Conservation (phyloP, 305 asterid species). For the Rubia balearica region DNA sequence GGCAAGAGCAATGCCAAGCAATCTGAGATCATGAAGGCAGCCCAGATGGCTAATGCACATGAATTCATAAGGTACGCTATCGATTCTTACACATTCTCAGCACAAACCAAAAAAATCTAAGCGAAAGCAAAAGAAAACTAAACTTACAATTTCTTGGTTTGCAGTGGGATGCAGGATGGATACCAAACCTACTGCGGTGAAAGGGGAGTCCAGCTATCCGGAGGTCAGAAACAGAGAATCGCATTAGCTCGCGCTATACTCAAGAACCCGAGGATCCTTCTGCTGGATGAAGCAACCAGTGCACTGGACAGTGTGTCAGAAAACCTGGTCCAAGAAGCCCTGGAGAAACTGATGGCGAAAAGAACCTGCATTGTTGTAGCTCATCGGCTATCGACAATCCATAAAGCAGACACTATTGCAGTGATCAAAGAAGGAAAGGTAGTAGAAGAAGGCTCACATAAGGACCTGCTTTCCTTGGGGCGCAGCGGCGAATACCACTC, state of each 20-base stretch:
- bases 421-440: constrained; percentile 66
- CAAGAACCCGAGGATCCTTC: constrained; percentile 55
- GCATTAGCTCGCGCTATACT: constrained; percentile 73
- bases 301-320: constrained; percentile 73
- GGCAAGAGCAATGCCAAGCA: constrained; percentile 49
- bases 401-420: constrained; percentile 60
- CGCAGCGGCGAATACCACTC: constrained; percentile 46
- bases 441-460: constrained; percentile 67
- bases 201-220: constrained; percentile 68
- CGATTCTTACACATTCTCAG: background rate
- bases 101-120: background rate
- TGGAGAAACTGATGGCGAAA: constrained; percentile 65
- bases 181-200: constrained; percentile 70
- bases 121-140: background rate
- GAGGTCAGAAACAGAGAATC: constrained; percentile 69
- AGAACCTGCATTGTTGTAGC: constrained; percentile 71
- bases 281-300: constrained; percentile 76
- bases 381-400: constrained; percentile 61
- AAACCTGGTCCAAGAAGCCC: constrained; percentile 67
- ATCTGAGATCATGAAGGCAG: constrained; percentile 65
- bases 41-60: constrained; percentile 65
- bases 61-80: constrained; percentile 61
- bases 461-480: constrained; percentile 54
- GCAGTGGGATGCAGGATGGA: constrained; percentile 78
- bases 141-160: constrained; percentile 7